phyloP scores from a whole-genome alignment of 495 filamentous ascomycete genomes.

The Lophium mytilinum region DNA sequence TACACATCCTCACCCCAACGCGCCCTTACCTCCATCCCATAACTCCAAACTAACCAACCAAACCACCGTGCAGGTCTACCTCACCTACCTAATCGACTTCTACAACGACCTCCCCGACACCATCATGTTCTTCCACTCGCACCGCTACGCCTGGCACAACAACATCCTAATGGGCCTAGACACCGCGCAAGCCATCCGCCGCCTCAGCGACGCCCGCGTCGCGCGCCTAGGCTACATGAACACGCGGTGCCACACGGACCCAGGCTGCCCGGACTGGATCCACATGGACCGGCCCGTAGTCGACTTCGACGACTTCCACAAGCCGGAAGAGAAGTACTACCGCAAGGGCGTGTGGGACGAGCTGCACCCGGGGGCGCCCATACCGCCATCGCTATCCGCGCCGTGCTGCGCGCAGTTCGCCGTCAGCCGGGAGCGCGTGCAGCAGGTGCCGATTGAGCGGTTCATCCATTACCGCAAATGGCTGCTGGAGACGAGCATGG shows the following conservation, averaged over 20 bases:
- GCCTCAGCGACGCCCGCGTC: slow-evolving; percentile 47
- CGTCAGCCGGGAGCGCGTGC: slow-evolving; percentile 27
- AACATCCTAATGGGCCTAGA: slow-evolving; percentile 44
- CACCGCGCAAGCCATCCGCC: slow-evolving; percentile 44
- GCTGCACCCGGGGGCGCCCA: slow-evolving; percentile 23
- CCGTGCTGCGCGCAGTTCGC: slow-evolving; percentile 56
- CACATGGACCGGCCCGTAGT: slow-evolving; percentile 24
- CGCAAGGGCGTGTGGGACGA: slow-evolving; percentile 22
- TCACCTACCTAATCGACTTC: slow-evolving; percentile 25
- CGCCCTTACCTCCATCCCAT: not conserved
- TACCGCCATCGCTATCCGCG: slow-evolving; percentile 18
- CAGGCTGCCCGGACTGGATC: slow-evolving; percentile 59
- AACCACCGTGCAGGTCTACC: slow-evolving; percentile 12
- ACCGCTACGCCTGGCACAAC: slow-evolving; percentile 28
- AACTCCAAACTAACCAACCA: not conserved
- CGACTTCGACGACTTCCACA: slow-evolving; percentile 23
- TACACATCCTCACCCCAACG: not conserved
- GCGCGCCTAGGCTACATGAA: slow-evolving; percentile 57
- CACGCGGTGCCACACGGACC: slow-evolving; percentile 51
- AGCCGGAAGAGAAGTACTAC: slow-evolving; percentile 25
- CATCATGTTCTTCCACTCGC: slow-evolving; percentile 23
- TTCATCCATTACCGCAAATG: slow-evolving; percentile 57
- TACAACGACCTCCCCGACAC: slow-evolving; percentile 25
- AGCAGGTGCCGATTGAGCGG: slow-evolving; percentile 48
- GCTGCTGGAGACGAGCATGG: slow-evolving; percentile 50